Conservation (phyloP, 169 alveolate species). For the Plasmodium ovale region DNA sequence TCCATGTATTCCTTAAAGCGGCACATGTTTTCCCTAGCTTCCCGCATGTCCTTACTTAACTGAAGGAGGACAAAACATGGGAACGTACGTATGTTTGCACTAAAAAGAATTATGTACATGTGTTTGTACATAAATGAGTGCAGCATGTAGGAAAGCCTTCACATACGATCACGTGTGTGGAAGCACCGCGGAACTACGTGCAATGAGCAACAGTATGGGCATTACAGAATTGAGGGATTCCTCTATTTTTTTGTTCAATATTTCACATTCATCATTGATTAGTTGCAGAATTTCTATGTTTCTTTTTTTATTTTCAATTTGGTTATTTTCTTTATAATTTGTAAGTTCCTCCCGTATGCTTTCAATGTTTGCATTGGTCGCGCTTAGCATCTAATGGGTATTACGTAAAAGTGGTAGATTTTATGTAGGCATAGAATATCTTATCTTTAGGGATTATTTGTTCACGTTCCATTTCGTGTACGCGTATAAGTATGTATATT, state of each 20-base stretch:
- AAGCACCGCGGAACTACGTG: too few species aligned
- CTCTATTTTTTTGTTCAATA: constrained; percentile 38
- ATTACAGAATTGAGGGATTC: constrained; percentile 28
- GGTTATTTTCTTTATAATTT: constrained; percentile 52
- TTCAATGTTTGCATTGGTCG: constrained; percentile 53
- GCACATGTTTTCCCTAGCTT: constrained; percentile 21
- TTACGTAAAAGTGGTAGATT: too few species aligned
- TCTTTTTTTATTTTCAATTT: constrained; percentile 59
- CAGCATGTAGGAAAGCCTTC: not conserved
- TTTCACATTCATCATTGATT: constrained; percentile 68
- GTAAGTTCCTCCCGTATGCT: constrained; percentile 35
- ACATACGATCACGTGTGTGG: too few species aligned
- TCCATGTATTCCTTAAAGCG: constrained; percentile 45
- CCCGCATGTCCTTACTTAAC: constrained; percentile 33
- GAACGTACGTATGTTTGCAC: not conserved
- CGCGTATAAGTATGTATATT: not conserved
- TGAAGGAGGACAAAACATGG: not conserved
- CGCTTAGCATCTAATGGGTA: constrained; percentile 40
- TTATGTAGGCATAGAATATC: not conserved
- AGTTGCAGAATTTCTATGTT: constrained; percentile 62
- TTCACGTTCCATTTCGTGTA: not conserved
- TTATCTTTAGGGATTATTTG: too few species aligned
- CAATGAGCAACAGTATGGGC: not conserved
- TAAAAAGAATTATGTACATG: not conserved
- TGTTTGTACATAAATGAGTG: constrained; percentile 3